A percentile compares a stretch with the other conserved stretches of the same genome.
Conservation (phyloP, 2,329 filamentous ascomycete species). For the Xylaria sp. region DNA sequence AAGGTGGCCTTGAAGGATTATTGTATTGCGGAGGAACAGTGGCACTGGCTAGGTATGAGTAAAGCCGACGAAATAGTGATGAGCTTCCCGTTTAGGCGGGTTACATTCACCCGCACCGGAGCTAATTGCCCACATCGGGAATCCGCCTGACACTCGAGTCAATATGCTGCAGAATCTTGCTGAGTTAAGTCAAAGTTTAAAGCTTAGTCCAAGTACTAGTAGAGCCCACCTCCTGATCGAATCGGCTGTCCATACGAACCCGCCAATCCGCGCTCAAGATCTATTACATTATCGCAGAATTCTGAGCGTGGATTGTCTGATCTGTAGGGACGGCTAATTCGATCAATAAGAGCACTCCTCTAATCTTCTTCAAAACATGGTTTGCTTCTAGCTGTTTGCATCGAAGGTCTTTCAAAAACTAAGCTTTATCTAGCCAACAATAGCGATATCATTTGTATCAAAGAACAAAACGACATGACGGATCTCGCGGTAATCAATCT, state of each 20-base stretch:
- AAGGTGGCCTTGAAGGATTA: not conserved
- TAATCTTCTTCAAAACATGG: constrained; percentile 1
- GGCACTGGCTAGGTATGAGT: constrained; percentile 9
- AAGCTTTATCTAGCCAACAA: not conserved
- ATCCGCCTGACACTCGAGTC: constrained; percentile 8
- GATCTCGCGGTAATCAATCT: not conserved
- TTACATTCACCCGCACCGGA: constrained; percentile 4
- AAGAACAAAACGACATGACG: not conserved
- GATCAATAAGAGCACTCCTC: not conserved
- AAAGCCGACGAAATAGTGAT: constrained; percentile 21
- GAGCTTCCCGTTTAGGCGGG: constrained; percentile 28
- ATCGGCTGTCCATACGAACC: too few relatives aligned
- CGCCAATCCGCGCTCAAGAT: too few relatives aligned
- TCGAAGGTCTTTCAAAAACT: not conserved
- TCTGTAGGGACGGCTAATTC: too few relatives aligned
- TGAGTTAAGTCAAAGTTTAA: constrained; percentile 3
- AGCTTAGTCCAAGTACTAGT: too few relatives aligned
- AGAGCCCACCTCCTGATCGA: too few relatives aligned
- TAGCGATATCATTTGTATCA: not conserved
- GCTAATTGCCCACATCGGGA: constrained; percentile 1
- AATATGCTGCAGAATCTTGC: constrained; percentile 6
- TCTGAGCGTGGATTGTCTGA: too few relatives aligned
- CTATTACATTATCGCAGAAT: too few relatives aligned
- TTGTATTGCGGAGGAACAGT: constrained; percentile 1
- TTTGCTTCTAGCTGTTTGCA: not conserved